phyloP scores from a whole-genome alignment of 2,329 filamentous ascomycete genomes.

The Fusarium devonianum region DNA sequence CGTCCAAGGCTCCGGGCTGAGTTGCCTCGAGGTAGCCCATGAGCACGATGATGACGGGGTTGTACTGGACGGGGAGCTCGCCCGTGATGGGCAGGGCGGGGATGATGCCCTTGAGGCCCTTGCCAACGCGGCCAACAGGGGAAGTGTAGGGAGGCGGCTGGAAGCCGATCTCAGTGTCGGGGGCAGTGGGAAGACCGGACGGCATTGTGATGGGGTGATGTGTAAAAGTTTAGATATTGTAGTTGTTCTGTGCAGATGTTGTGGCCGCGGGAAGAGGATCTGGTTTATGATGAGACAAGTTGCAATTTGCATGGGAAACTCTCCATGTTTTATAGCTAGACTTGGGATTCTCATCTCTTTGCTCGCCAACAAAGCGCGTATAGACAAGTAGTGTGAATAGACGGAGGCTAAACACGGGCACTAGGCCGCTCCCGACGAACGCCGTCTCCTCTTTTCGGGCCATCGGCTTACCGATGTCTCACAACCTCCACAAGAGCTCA shows the following conservation, averaged over 20 bases:
- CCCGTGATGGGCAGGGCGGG: conserved; percentile 8
- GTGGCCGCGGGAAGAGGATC: not conserved
- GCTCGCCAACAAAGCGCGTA: not conserved
- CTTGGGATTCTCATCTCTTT: not conserved
- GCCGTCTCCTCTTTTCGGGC: not conserved
- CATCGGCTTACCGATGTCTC: not conserved
- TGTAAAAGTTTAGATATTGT: not conserved
- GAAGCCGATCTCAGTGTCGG: conserved; percentile 31
- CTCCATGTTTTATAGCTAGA: conserved; percentile 1
- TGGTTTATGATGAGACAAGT: not conserved
- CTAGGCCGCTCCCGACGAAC: not conserved
- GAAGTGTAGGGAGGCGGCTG: conserved; percentile 26
- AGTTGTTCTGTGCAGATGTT: not conserved
- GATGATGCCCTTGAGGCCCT: not conserved
- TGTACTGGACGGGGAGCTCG: conserved; percentile 19
- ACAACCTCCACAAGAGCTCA: not conserved
- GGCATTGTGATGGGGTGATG: conserved; percentile 10
- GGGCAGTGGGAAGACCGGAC: conserved; percentile 37
- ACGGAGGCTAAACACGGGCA: not conserved
- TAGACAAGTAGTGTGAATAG: not conserved
- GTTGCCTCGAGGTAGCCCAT: conserved; percentile 25
- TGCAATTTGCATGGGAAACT: not conserved
- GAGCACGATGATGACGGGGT: conserved; percentile 36
- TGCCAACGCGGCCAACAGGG: conserved; percentile 3
- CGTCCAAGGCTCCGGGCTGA: conserved; percentile 12